Evolutionary conservation across 176 grass and related monocot genomes (phyloP), one percentile per base, ranked within the genome.

Genomic region (Raddia guianensis): DNA sequence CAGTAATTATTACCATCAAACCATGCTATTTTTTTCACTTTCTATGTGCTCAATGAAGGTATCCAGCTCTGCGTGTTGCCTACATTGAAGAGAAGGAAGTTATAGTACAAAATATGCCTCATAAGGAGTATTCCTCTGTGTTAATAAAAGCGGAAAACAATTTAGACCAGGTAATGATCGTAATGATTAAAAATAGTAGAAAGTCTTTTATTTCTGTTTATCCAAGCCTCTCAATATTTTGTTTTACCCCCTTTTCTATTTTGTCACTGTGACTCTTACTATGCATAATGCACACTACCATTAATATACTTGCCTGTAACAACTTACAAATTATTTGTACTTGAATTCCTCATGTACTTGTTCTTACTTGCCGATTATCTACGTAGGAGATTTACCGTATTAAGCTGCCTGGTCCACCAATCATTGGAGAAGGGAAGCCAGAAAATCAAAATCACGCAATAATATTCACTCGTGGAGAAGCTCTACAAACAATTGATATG

Each of bases 361-460:
- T 62, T 18, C 69, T 68, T 81, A 37, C 49, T 70, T 87, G 19
- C 66, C 65, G 40, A 55, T 74, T 88, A 70, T 67, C 33, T 85
- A 14, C 65, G 70, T 80, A 98, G 95, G 92, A 98, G 85, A 94
- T 98, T 87, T 98, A 94, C 52, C 88, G 90, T 83, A 98, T 98
- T 69, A 94, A 93, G 60, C 78, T 98, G 50, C 95, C 95, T 67
- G 92, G 92, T 34, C 73, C 83, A 68, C 95, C 95, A 47, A 89
- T 91, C 44, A 94, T 98, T 78, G 95, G 95, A 71, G 92, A 98
- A 89, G 95, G 92, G 75, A 94, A 98, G 70, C 95, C 95, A 80
- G 95, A 98, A 89, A 98, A 98, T 85, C 92, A 98, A 76, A 98
- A 98, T 53, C 90, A 98, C 83, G 95, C 95, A 69, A 94, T 98